Evolutionary conservation across 257 asterid genomes (phyloP), one percentile per base, ranked within the genome.

Genomic region (Knoxia roxburghii): DNA sequence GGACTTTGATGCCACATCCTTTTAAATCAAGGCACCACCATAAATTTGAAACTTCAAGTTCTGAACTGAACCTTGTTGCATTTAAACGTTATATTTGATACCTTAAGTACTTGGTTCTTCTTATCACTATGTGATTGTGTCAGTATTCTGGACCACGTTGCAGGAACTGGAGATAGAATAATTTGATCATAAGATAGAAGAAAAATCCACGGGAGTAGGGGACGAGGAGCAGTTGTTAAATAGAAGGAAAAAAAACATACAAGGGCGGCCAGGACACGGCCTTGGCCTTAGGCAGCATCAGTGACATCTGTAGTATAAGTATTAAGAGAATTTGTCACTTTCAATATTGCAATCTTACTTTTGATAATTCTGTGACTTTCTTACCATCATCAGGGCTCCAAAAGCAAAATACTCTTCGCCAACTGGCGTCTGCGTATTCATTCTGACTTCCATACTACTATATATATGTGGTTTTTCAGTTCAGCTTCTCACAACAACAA

Each of bases 351-450:
- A n/a, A 12, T 53, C 56, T 51, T 29, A 0, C 33, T 27, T 37
- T 56, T 40, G 1, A 53, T 33, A n/a, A 49, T 20, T 18, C 20
- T 41, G 33, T n/a, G 52, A 58, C 67, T 45, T 68, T 70, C 69
- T 35, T 40, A 6, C 43, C 41, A n/a, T n/a, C n/a, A n/a, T n/a
- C n/a, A n/a, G n/a, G n/a, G n/a, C 33, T 43, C 5, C 5, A 61
- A 32, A n/a, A n/a, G n/a, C 46, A 68, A 72, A 76, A 37, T 74
- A 74, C 74, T 76, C 82, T 27, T 32, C 68, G 72, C 82, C 94
- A 86, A 79, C 88, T 82, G 81, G 84, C 85, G 15, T 2, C 29
- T 26, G 41, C 29, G 11, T 21, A 48, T 52, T n/a, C n/a, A n/a
- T 59, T 35, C 13, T 33, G 9, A n/a, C 27, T 7, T 35, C 41